A percentile compares a stretch with the other conserved stretches of the same genome.
Conservation (phyloP, 345 rosid genomes). For the Dimocarpus longan region DNA sequence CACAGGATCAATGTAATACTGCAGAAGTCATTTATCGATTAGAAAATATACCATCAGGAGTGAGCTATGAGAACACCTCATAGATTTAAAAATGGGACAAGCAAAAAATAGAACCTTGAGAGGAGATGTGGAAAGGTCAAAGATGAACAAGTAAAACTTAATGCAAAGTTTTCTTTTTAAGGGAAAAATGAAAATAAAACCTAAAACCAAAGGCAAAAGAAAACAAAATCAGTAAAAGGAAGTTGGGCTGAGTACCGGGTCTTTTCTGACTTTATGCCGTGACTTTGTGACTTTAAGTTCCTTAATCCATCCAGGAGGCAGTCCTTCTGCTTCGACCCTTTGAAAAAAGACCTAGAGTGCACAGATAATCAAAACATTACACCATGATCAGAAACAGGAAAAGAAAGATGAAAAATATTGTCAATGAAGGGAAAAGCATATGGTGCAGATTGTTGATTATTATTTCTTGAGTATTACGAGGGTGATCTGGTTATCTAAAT, state of each 20-base stretch:
- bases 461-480: not conserved
- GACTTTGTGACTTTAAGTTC: slow-evolving; percentile 63
- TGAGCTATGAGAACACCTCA: slow-evolving; percentile 5
- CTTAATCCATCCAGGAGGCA: slow-evolving; percentile 89
- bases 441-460: slow-evolving; percentile 7
- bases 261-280: slow-evolving; percentile 58
- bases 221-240: slow-evolving; percentile 21
- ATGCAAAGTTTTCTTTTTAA: not conserved
- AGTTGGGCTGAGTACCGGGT: slow-evolving; percentile 54
- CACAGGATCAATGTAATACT: slow-evolving; percentile 82
- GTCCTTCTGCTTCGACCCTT: slow-evolving; percentile 68
- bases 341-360: slow-evolving; percentile 58
- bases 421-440: not conserved
- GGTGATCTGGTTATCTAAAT: not conserved
- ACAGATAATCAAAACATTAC: slow-evolving; percentile 31
- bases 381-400: slow-evolving; percentile 19
- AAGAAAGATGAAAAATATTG: not conserved
- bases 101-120: slow-evolving; percentile 8
- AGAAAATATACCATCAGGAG: not conserved
- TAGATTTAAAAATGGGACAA: slow-evolving; percentile 9
- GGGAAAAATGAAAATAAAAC: not conserved
- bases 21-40: slow-evolving; percentile 32
- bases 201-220: not conserved
- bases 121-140: not conserved
- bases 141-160: not conserved